Conservation (phyloP, 2,329 filamentous ascomycete species). For the Arthrobotrys sinensis region DNA sequence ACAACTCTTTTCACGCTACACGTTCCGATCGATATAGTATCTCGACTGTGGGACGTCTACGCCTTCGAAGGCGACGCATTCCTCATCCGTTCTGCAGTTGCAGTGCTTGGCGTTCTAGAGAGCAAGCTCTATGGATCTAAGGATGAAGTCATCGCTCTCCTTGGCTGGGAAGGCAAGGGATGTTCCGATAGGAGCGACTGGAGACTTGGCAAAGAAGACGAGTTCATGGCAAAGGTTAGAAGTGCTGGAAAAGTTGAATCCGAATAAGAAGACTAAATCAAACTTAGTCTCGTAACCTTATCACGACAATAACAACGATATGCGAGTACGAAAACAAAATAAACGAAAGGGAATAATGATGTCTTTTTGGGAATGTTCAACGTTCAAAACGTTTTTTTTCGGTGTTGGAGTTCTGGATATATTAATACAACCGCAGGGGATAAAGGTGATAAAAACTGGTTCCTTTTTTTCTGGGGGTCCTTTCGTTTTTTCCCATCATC, state of each 20-base stretch:
- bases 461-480: background rate
- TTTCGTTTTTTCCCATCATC: conserved; percentile 8
- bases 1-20: conserved; percentile 76
- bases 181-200: conserved; percentile 63
- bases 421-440: conserved; percentile 24
- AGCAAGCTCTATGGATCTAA: conserved; percentile 69
- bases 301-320: conserved; percentile 14
- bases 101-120: conserved; percentile 74
- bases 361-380: conserved; percentile 32
- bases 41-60: conserved; percentile 84
- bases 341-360: conserved; percentile 25
- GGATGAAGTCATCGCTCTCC: conserved; percentile 68
- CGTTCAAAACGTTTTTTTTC: conserved; percentile 12
- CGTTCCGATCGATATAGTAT: conserved; percentile 78
- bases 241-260: conserved; percentile 65
- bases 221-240: conserved; percentile 66
- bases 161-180: conserved; percentile 67
- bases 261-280: conserved; percentile 14
- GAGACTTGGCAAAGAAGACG: conserved; percentile 66
- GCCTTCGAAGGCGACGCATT: conserved; percentile 84
- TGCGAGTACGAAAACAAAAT: conserved; percentile 32
- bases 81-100: conserved; percentile 80
- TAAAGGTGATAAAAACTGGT: conserved; percentile 30
- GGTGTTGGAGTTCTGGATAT: conserved; percentile 54
- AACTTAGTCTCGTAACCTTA: too few species aligned